Evolutionary conservation across 2,329 filamentous ascomycete species (phyloP), one percentile per base, ranked within the genome.

Genomic region (Hirsutella rhossiliensis): DNA sequence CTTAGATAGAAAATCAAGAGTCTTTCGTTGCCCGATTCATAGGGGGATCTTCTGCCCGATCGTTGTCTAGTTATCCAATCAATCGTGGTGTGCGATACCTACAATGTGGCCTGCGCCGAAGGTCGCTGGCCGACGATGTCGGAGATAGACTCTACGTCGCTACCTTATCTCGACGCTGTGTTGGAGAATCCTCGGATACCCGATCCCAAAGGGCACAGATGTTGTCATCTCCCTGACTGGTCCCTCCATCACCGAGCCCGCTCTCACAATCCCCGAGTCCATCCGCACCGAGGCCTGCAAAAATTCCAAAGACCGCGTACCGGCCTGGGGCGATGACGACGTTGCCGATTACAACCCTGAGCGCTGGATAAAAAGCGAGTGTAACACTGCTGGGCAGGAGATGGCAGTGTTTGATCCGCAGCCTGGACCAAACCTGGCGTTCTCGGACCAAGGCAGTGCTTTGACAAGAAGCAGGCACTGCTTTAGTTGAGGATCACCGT

Each of bases 361-460:
- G 48, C 51, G 65, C 8, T 68, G 64, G 64, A 54, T 66, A 9
- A 50, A 47, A 36, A 12, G 38, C 23, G 47, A 50, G 3, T 28
- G 41, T n/a, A 38, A 38, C 44, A 42, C 32, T 3, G 40, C 47
- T 8, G 50, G 49, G 12, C 42, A 41, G 11, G 27, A 40, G 15
- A 41, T 37, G 45, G 49, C 34, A 27, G 52, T 52, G n/a, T 65
- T 62, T 34, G 56, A 62, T 38, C 43, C 55, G 1, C 46, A 54
- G 39, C 60, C 64, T 0, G 64, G 64, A 0, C 64, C 63, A 0
- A 54, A 46, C 12, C 49, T 66, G 20, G 51, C 58, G 0, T 69
- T 68, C 48, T 56, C 5, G 66, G 66, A 0, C 55, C 58, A 3
- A 50, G 66, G 3, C 60, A 59, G 1, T 69, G 66, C 43, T 68